Percentiles rank a stretch among this genome's conserved stretches.
Conservation (phyloP, 2,329 filamentous ascomycete species). For the Colletotrichum caudatum region DNA sequence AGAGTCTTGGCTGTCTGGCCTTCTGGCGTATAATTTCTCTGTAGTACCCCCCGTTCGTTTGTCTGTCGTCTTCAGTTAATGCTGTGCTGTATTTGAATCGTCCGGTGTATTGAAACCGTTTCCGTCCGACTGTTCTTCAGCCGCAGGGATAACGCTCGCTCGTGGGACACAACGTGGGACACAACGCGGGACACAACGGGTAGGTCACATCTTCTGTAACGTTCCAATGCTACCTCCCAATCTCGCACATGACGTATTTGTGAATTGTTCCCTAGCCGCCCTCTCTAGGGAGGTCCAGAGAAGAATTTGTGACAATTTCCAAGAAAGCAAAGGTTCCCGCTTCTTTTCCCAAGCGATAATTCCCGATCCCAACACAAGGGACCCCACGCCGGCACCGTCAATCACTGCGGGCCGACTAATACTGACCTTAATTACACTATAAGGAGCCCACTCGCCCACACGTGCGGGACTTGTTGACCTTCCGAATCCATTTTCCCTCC, state of each 20-base stretch:
- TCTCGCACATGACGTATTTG: slow-evolving; percentile 19
- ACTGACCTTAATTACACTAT: not conserved
- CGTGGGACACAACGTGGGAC: too few species aligned
- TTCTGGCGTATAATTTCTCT: not conserved
- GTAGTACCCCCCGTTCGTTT: not conserved
- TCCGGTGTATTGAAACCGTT: slow-evolving; percentile 34
- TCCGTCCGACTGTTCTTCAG: slow-evolving; percentile 3
- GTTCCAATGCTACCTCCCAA: slow-evolving; percentile 28
- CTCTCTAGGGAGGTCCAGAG: not conserved
- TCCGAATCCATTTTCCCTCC: slow-evolving; percentile 29
- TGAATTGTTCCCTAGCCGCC: slow-evolving; percentile 6
- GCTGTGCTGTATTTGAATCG: slow-evolving; percentile 32
- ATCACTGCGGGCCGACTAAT: not conserved
- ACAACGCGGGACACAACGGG: slow-evolving; percentile 7
- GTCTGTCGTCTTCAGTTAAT: slow-evolving; percentile 28
- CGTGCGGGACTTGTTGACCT: not conserved
- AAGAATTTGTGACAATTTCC: not conserved
- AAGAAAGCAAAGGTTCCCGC: not conserved
- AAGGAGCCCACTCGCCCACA: not conserved
- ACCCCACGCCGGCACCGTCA: not conserved
- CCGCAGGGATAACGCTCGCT: slow-evolving; percentile 24
- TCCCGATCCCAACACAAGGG: slow-evolving; percentile 18
- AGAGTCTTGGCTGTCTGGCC: not conserved
- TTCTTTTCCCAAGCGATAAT: slow-evolving; percentile 28
- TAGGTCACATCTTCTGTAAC: slow-evolving; percentile 23